phyloP scores from a whole-genome alignment of 2,329 filamentous ascomycete genomes.

The Zymoseptoria pseudotritici region DNA sequence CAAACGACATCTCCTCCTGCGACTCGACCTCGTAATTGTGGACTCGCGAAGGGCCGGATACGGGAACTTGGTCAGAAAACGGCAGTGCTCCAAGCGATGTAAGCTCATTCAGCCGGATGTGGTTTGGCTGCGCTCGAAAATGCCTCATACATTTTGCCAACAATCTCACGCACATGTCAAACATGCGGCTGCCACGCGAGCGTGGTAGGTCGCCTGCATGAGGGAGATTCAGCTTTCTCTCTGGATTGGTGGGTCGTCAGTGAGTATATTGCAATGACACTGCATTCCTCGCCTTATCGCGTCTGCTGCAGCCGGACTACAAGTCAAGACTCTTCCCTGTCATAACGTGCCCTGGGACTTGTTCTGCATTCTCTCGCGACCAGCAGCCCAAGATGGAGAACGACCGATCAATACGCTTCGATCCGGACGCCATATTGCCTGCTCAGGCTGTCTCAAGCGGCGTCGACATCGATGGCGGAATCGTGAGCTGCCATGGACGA shows the following conservation, averaged over 20 bases:
- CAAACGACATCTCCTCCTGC: too few species aligned
- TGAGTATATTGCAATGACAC: neutral
- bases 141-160: neutral
- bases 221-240: neutral
- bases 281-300: neutral
- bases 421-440: neutral
- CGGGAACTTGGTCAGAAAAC: neutral
- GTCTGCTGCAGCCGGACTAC: neutral
- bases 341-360: neutral
- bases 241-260: neutral
- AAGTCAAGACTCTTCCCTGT: neutral
- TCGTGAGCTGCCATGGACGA: neutral
- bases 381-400: neutral
- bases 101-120: neutral
- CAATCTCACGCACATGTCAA: neutral
- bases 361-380: neutral
- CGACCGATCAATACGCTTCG: neutral
- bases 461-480: constrained; percentile 1
- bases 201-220: neutral
- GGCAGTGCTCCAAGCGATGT: neutral
- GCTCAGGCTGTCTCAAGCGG: neutral
- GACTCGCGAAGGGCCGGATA: neutral
- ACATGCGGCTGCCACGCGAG: neutral
- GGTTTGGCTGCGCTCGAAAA: neutral
- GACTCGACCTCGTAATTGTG: neutral